Evolutionary conservation across 768 basidiomycete species (phyloP), one percentile per base, ranked within the genome.

Genomic region (Leucocoprinus birnbaumii): DNA sequence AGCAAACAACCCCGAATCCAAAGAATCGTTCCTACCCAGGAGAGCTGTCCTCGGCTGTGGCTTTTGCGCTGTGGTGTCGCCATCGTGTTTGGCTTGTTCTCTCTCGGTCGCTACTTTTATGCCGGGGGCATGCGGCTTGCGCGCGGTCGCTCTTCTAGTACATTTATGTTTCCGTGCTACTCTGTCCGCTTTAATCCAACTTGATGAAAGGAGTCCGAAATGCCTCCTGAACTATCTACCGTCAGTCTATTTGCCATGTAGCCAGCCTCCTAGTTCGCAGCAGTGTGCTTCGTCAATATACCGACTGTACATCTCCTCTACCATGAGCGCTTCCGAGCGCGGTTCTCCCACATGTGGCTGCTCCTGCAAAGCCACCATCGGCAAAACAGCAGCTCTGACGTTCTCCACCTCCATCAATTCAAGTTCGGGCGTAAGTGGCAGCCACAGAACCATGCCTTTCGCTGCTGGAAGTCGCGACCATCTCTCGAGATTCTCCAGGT

Each of bases 231-330:
- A 37, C 41, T 16, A 51, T 57, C 38, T 38, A 38, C 38, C 16
- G 11, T 14, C 38, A n/a, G 31, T 31, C 46, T 56, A 47, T 43
- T 27, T 27, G 27, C 48, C 42, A 40, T 41, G 9, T 25, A 40
- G 22, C 45, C 38, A 47, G 21, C 31, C 41, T 45, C 51, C 56
- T 52, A 37, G 59, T 22, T 60, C 58, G n/a, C 55, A 61, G 58
- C 71, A 75, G 48, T 65, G 63, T 38, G 69, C 68, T 27, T 63
- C 59, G 55, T 71, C 64, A 49, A 77, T 77, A 57, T 74, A 81
- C 68, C 66, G 52, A 16, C 65, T 66, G 63, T 79, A 80, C 68
- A 79, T 66, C 61, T 64, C 66, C 16, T 66, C 62, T 35, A 51
- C 63, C 38, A 59, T 49, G 9, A 16, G 8, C n/a, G 49, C 54